Evolutionary conservation across 768 basidiomycete genomes (phyloP).

Genomic region (Filobasidium floriforme): DNA sequence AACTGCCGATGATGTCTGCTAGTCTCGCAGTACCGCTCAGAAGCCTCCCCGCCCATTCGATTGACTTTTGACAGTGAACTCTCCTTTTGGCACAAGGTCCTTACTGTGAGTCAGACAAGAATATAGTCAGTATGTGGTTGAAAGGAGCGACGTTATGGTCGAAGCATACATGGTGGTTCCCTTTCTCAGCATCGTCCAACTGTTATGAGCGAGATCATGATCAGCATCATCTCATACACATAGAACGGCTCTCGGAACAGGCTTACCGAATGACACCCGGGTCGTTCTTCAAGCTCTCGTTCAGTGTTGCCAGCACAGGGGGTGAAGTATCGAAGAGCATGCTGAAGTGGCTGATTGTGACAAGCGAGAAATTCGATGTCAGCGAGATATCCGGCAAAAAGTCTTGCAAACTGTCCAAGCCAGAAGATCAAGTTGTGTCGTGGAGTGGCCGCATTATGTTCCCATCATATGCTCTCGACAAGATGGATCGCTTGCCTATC

Average conservation of each 20-base stretch:
- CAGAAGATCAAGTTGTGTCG: no score
- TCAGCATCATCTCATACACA: background rate
- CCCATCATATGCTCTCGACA: no score
- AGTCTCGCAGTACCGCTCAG: no score
- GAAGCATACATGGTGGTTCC: constrained; percentile 37
- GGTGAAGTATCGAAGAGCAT: constrained; percentile 43
- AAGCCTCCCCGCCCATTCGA: no score
- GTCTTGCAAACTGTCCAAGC: no score
- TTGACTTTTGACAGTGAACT: constrained; percentile 20
- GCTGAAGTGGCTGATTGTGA: constrained; percentile 34
- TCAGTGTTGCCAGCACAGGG: constrained; percentile 32
- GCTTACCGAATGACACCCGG: constrained; percentile 35
- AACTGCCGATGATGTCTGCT: no score
- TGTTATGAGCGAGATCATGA: background rate
- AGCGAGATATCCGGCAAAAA: background rate
- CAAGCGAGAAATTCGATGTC: background rate
- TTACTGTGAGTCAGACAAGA: constrained; percentile 14
- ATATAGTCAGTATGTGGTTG: background rate
- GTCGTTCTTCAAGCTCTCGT: constrained; percentile 37
- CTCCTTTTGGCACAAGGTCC: constrained; percentile 22
- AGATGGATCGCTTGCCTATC: no score
- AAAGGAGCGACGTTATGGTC: background rate
- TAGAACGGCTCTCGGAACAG: background rate
- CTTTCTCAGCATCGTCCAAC: constrained; percentile 42
- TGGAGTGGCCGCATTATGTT: no score